phyloP scores from a whole-genome alignment of 208 protist genomes.

The Acanthamoeba lenticulata region DNA sequence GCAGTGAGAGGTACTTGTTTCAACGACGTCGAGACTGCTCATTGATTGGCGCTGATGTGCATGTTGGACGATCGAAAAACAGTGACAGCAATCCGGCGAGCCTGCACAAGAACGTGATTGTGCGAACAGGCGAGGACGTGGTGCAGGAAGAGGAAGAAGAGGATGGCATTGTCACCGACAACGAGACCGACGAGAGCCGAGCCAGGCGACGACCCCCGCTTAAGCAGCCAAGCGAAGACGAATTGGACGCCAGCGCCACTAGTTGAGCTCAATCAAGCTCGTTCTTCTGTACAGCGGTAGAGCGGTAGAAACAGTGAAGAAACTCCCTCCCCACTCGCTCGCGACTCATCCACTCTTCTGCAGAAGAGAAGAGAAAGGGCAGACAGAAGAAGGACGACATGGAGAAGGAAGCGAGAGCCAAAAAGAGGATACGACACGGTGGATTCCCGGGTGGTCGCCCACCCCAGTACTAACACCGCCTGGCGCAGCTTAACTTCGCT shows the following conservation, averaged over 20 bases:
- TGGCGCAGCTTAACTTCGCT: no score
- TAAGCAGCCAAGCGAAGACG: neutral
- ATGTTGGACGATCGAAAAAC: neutral
- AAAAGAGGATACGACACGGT: no score
- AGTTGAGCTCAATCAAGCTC: neutral
- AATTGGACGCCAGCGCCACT: neutral
- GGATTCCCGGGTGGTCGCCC: no score
- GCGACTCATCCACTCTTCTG: no score
- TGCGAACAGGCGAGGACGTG: neutral
- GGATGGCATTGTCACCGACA: neutral
- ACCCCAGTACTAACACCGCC: no score
- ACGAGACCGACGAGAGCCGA: neutral
- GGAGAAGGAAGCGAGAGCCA: no score
- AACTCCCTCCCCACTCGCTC: no score
- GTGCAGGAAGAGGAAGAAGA: constrained; percentile 10
- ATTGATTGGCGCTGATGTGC: neutral
- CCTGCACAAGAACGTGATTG: constrained; percentile 5
- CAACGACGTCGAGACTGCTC: no score
- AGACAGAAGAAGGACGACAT: no score
- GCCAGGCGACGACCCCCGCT: neutral
- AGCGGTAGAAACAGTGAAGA: no score
- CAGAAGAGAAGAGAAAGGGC: no score
- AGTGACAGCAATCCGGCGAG: neutral
- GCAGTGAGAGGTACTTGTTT: neutral
- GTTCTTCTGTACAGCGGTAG: no score